Evolutionary conservation across 2,329 filamentous ascomycete species (phyloP).

Genomic region (Fusarium sp.): DNA sequence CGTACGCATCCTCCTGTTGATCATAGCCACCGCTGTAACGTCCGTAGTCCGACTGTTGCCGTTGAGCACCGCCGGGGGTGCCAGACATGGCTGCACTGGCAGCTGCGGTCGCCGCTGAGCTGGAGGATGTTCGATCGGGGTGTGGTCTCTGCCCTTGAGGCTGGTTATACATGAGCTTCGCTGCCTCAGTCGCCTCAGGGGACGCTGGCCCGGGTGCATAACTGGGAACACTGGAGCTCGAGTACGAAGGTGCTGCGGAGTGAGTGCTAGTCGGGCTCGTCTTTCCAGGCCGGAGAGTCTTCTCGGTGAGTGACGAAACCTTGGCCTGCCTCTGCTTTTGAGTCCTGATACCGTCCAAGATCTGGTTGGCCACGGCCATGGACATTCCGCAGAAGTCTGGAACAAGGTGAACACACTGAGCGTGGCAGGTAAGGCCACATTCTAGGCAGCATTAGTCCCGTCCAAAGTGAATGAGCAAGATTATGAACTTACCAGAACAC

Average conservation of each 20-base stretch:
- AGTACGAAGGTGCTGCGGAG: slow-evolving; percentile 50
- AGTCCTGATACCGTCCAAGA: slow-evolving; percentile 85
- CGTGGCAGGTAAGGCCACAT: slow-evolving; percentile 91
- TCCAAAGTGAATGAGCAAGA: slow-evolving; percentile 1
- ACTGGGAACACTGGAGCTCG: slow-evolving; percentile 45
- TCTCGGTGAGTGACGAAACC: slow-evolving; percentile 69
- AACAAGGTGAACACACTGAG: slow-evolving; percentile 91
- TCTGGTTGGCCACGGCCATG: slow-evolving; percentile 96
- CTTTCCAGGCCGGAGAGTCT: slow-evolving; percentile 71
- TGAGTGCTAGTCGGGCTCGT: slow-evolving; percentile 55
- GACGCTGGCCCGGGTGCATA: slow-evolving; percentile 40
- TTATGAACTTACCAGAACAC: slow-evolving; percentile 75
- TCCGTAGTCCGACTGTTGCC: slow-evolving; percentile 50
- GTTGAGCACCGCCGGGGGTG: slow-evolving; percentile 51
- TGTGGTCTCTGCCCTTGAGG: slow-evolving; percentile 63
- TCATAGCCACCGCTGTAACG: slow-evolving; percentile 50
- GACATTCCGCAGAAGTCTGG: slow-evolving; percentile 99
- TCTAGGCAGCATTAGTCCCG: slow-evolving; percentile 64
- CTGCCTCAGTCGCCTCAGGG: slow-evolving; percentile 70
- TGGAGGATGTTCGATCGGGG: slow-evolving; percentile 66
- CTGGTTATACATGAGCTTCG: slow-evolving; percentile 72
- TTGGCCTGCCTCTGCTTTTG: slow-evolving; percentile 77
- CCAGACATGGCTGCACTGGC: slow-evolving; percentile 69
- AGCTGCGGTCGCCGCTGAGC: slow-evolving; percentile 68
- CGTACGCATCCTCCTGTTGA: slow-evolving; percentile 53